These are phyloP conservation scores for Mortierella alpina DNA, from an alignment of 192 early-diverging fungal genomes.

Conservation along the genomic window DNA sequence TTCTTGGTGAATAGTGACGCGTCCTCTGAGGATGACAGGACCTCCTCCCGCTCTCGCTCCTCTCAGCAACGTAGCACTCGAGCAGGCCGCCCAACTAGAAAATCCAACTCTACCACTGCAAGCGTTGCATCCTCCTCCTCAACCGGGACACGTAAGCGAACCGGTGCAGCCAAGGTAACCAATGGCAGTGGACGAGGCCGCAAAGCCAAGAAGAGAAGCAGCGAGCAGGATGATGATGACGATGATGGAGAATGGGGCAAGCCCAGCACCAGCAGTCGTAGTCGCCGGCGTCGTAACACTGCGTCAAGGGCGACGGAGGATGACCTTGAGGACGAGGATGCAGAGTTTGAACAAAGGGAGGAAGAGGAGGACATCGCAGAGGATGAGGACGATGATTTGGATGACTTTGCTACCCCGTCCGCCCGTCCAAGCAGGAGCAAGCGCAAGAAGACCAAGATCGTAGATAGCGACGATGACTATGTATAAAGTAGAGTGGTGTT, in stretches of 20 bases:
- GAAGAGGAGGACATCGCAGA: not conserved
- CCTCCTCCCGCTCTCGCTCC: constrained; percentile 23
- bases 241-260: constrained; percentile 29
- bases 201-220: constrained; percentile 4
- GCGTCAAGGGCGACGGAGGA: not conserved
- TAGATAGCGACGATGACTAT: constrained; percentile 46
- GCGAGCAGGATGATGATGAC: constrained; percentile 17
- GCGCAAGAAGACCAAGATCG: constrained; percentile 42
- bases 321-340: constrained; percentile 14
- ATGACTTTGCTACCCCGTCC: constrained; percentile 6
- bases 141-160: constrained; percentile 20
- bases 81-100: constrained; percentile 11
- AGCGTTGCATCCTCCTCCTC: not conserved
- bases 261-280: not conserved
- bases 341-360: not conserved
- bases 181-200: constrained; percentile 17
- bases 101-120: not conserved
- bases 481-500: not conserved
- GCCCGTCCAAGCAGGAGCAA: constrained; percentile 18
- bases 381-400: constrained; percentile 7
- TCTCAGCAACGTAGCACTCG: constrained; percentile 10
- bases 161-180: constrained; percentile 10
- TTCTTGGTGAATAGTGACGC: constrained; percentile 10
- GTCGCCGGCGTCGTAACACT: constrained; percentile 10
- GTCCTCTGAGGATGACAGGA: constrained; percentile 27